These are phyloP conservation scores for Starmerella bacillaris DNA, from an alignment of 805 yeast species.

Conservation along the genomic window DNA sequence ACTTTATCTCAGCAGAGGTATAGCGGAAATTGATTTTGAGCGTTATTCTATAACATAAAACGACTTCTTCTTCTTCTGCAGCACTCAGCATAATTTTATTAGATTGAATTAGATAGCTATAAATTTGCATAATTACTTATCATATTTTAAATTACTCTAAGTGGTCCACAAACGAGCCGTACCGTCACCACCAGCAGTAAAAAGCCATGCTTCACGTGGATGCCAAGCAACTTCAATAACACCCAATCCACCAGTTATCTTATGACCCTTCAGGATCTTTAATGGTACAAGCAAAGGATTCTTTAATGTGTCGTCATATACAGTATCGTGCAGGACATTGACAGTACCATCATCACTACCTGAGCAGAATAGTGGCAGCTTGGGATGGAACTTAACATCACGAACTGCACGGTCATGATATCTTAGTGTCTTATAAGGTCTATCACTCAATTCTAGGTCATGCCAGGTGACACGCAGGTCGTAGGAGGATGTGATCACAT, in stretches of 20 bases:
- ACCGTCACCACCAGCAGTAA: constrained; percentile 93
- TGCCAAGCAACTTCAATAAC: constrained; percentile 85
- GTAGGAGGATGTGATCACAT: constrained; percentile 75
- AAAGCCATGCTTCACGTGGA: constrained; percentile 95
- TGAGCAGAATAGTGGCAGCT: constrained; percentile 77
- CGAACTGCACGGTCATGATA: constrained; percentile 93
- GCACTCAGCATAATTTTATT: too few species aligned
- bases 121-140: too few species aligned
- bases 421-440: constrained; percentile 89
- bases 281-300: constrained; percentile 91
- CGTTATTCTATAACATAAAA: too few species aligned
- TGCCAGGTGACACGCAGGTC: constrained; percentile 96
- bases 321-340: constrained; percentile 91
- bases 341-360: constrained; percentile 88
- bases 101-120: too few species aligned
- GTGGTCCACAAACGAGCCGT: constrained; percentile 95
- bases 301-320: constrained; percentile 86
- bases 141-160: too few species aligned
- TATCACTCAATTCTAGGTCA: constrained; percentile 69
- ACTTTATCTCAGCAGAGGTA: too few species aligned
- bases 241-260: constrained; percentile 61
- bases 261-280: constrained; percentile 84
- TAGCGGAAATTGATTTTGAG: too few species aligned
- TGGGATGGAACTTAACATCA: constrained; percentile 68
- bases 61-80: too few species aligned